Evolutionary conservation across 2,329 filamentous ascomycete species (phyloP).

Genomic region (Arthrobotrys sphaeroides): DNA sequence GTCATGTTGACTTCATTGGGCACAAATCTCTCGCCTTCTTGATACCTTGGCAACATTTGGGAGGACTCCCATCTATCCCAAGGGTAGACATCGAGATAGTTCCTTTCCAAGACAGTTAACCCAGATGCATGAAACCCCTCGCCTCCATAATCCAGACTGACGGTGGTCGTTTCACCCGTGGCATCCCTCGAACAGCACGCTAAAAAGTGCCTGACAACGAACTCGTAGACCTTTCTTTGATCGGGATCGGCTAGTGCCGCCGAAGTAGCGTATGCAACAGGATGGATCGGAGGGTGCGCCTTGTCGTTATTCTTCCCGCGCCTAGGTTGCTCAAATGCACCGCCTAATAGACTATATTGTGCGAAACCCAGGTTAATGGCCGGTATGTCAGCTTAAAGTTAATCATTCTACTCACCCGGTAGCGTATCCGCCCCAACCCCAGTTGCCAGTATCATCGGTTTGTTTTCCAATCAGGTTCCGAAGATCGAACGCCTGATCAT

Average conservation of each 20-base stretch:
- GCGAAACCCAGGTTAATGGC: neutral
- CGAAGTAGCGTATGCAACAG: slow-evolving; percentile 81
- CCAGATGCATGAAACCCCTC: slow-evolving; percentile 85
- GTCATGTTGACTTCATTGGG: slow-evolving; percentile 88
- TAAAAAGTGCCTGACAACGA: slow-evolving; percentile 88
- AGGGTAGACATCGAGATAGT: slow-evolving; percentile 93
- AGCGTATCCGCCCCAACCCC: slow-evolving; percentile 81
- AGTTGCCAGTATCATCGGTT: slow-evolving; percentile 68
- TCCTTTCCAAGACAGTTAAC: slow-evolving; percentile 83
- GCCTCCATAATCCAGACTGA: slow-evolving; percentile 80
- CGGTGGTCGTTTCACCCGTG: slow-evolving; percentile 81
- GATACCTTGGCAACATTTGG: slow-evolving; percentile 80
- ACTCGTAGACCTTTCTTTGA: slow-evolving; percentile 86
- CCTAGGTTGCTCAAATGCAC: slow-evolving; percentile 81
- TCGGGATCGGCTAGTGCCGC: slow-evolving; percentile 70
- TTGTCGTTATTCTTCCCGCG: slow-evolving; percentile 91
- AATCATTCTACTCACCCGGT: slow-evolving; percentile 63
- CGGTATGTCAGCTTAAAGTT: neutral
- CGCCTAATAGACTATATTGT: slow-evolving; percentile 69
- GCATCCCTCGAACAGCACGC: slow-evolving; percentile 97
- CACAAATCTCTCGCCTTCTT: slow-evolving; percentile 80
- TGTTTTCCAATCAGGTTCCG: slow-evolving; percentile 84
- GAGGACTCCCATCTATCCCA: slow-evolving; percentile 97
- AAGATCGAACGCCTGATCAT: slow-evolving; percentile 88
- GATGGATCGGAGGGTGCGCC: slow-evolving; percentile 96